A percentile compares a stretch with the other conserved stretches of the same genome.
phyloP scores from a whole-genome alignment of 2,329 filamentous ascomycete species.

The Stenocarpella maydis region DNA sequence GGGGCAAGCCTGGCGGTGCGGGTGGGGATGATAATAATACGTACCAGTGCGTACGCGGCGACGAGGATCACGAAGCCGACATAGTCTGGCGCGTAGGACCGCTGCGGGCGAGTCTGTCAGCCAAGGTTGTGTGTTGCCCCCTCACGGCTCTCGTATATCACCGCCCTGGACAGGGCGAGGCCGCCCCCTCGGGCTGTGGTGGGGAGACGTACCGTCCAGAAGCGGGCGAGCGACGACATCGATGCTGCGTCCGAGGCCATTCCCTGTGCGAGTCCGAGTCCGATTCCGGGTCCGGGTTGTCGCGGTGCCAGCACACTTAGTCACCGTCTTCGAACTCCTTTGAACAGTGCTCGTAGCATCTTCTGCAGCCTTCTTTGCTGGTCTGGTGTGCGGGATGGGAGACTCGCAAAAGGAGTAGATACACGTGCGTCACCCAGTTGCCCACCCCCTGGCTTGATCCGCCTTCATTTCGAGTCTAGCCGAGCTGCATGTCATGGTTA shows the following conservation, averaged over 20 bases:
- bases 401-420: neutral
- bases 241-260: conserved; percentile 36
- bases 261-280: too few relatives aligned
- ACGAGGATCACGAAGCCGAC: conserved; percentile 78
- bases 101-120: conserved; percentile 52
- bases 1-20: conserved; percentile 38
- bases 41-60: conserved; percentile 69
- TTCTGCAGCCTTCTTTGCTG: conserved; percentile 18
- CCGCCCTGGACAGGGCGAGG: neutral
- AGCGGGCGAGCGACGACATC: conserved; percentile 48
- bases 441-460: conserved; percentile 29
- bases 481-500: neutral
- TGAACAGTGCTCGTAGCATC: conserved; percentile 51
- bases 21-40: conserved; percentile 38
- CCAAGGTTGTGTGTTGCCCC: conserved; percentile 19
- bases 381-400: neutral
- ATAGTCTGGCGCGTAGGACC: conserved; percentile 89
- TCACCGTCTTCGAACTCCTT: conserved; percentile 52
- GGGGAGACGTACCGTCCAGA: conserved; percentile 56
- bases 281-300: conserved; percentile 7
- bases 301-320: conserved; percentile 51
- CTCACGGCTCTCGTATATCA: conserved; percentile 23
- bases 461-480: conserved; percentile 29
- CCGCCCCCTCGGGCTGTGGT: neutral
- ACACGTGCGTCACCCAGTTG: conserved; percentile 17